These are phyloP conservation scores for Hortaea sp. DNA, from an alignment of 2,329 filamentous ascomycete species.

Conservation along the genomic window DNA sequence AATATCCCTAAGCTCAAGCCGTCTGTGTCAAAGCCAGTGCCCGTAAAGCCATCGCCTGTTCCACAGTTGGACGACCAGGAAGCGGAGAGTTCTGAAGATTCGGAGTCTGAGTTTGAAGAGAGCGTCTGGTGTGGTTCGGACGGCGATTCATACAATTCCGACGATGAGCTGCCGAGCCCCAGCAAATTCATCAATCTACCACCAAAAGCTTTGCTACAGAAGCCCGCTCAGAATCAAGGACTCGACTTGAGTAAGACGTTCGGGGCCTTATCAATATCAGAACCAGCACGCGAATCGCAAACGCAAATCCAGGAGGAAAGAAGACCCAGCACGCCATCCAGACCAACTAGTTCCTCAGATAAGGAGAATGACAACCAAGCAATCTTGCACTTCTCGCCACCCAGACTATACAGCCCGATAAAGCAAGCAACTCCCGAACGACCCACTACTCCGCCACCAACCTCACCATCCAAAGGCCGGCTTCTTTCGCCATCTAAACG, in stretches of 20 bases:
- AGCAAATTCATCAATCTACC: constrained; percentile 14
- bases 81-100: background rate
- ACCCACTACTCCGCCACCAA: constrained; percentile 29
- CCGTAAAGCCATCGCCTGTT: background rate
- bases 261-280: background rate
- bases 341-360: constrained; percentile 14
- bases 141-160: constrained; percentile 12
- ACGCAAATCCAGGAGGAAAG: background rate
- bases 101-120: constrained; percentile 22
- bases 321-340: background rate
- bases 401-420: constrained; percentile 10
- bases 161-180: constrained; percentile 18
- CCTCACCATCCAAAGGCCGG: constrained; percentile 32
- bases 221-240: background rate
- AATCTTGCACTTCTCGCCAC: constrained; percentile 17
- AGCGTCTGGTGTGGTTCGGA: constrained; percentile 25
- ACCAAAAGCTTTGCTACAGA: constrained; percentile 2
- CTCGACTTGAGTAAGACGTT: background rate
- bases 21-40: background rate
- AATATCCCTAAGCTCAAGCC: background rate
- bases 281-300: background rate
- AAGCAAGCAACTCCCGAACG: constrained; percentile 6
- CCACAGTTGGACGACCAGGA: background rate
- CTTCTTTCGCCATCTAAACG: constrained; percentile 41
- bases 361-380: constrained; percentile 20